Evolutionary conservation across 345 rosid species (phyloP).

Genomic region (Aquilaria malaccensis): DNA sequence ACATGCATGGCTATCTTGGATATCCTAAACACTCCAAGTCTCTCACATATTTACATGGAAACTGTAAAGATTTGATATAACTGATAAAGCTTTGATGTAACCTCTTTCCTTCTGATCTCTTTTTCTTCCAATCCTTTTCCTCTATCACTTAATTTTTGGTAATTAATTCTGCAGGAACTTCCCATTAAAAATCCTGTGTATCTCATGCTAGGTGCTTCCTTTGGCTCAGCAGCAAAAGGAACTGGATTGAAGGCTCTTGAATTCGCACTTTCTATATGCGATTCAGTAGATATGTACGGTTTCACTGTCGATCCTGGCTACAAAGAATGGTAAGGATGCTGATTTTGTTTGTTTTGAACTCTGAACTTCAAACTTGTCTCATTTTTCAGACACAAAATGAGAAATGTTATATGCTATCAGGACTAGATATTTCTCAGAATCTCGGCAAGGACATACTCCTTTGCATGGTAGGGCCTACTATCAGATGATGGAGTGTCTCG

Average conservation of each 20-base stretch:
- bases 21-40: too few relatives aligned
- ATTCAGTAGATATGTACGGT: conserved; percentile 94
- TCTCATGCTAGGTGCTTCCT: conserved; percentile 92
- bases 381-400: conserved; percentile 6
- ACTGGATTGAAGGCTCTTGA: conserved; percentile 97
- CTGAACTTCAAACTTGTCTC: conserved; percentile 1
- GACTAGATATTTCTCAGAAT: conserved; percentile 98
- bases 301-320: conserved; percentile 97
- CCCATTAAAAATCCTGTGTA: conserved; percentile 88
- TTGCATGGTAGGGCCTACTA: conserved; percentile 96
- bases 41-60: too few relatives aligned
- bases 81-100: neutral
- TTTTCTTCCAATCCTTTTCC: neutral
- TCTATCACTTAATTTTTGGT: conserved; percentile 1
- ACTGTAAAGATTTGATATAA: too few relatives aligned
- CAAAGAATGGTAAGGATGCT: conserved; percentile 65
- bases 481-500: conserved; percentile 99
- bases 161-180: conserved; percentile 58
- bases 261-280: conserved; percentile 85
- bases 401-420: conserved; percentile 28
- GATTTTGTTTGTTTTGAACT: neutral
- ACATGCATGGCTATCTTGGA: too few relatives aligned
- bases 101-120: neutral
- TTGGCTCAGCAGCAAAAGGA: conserved; percentile 98
- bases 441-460: conserved; percentile 95